Evolutionary conservation across 805 yeast genomes (phyloP), one percentile per base, ranked within the genome.

Genomic region (Blastobotrys chiropterorum): DNA sequence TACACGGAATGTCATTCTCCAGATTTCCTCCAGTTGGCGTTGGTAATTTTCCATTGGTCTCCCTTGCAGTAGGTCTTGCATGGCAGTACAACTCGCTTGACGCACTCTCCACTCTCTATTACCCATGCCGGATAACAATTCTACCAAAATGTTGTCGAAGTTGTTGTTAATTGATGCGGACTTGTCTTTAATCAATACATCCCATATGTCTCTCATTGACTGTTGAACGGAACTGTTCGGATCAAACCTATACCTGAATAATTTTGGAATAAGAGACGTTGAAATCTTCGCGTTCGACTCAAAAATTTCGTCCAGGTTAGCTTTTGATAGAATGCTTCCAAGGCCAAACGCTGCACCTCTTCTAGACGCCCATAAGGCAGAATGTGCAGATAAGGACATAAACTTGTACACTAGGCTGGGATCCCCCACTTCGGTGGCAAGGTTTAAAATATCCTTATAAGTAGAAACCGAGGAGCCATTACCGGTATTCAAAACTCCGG

Each of bases 351-450:
- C 98, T 61, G 90, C 82, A 48, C 98, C 99, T 58, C 86, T 87
- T 64, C 96, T 75, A 0, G 97, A 86, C 0, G 95, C 80, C 99
- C 99, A 92, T 17, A 90, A 68, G 0, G 94, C 82, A 0, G 96
- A 87, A 49, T 83, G 84, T 56, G 87, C 84, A 0, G 97, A 95
- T 52, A 92, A 70, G 0, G 96, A 82, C 97, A 92, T 89, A 65
- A 92, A 92, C 63, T 89, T 87, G 68, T 92, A 92, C 3, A 92
- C 97, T 57, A 92, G 76, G 58, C 94, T 80, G 13, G 98, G 96
- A 67, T 92, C 97, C 26, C 98, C 98, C 7, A 90, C 95, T 63
- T 92, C 99, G 1, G 94, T 81, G 0, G 99, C 97, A 47, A 92
- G 72, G 60, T 74, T 86, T 59, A 92, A 73, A 30, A 92, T 87